These are phyloP conservation scores for Lachancea sp. DNA, from an alignment of 805 yeast species.

Conservation along the genomic window DNA sequence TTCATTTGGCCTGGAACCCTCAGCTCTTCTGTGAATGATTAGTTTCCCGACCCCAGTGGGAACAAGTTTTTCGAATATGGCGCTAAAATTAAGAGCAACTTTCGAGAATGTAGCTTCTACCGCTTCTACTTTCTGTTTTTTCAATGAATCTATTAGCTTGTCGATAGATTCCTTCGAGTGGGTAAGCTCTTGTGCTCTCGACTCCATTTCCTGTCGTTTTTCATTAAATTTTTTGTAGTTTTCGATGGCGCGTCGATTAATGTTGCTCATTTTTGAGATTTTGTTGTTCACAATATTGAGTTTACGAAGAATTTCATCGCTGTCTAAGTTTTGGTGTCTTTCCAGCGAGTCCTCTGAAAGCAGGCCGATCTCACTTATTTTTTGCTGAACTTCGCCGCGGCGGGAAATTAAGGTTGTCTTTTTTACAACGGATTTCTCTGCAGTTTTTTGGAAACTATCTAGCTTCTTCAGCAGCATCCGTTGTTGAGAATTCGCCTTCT, in stretches of 20 bases:
- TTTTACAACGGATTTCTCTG: constrained; percentile 59
- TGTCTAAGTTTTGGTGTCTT: constrained; percentile 38
- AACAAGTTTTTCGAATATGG: constrained; percentile 72
- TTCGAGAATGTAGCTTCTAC: constrained; percentile 70
- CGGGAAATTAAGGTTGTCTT: constrained; percentile 54
- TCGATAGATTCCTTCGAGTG: constrained; percentile 68
- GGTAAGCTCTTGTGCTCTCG: constrained; percentile 62
- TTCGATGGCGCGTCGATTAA: constrained; percentile 85
- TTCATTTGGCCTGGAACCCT: constrained; percentile 12
- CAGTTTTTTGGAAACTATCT: constrained; percentile 53
- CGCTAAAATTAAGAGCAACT: constrained; percentile 66
- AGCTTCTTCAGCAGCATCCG: constrained; percentile 45
- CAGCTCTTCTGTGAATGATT: constrained; percentile 48
- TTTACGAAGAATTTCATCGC: constrained; percentile 47
- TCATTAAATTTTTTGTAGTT: constrained; percentile 67
- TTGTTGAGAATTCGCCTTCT: constrained; percentile 53
- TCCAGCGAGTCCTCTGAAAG: constrained; percentile 79
- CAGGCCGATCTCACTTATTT: constrained; percentile 78
- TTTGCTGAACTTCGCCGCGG: constrained; percentile 64
- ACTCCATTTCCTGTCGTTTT: constrained; percentile 60
- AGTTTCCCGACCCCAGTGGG: constrained; percentile 77
- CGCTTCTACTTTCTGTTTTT: constrained; percentile 75
- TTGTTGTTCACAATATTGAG: constrained; percentile 51
- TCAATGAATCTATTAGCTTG: constrained; percentile 59
- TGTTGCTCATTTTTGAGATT: constrained; percentile 61